Conservation (phyloP, 2,329 filamentous ascomycete genomes). For the Sclerotinia subarctica region DNA sequence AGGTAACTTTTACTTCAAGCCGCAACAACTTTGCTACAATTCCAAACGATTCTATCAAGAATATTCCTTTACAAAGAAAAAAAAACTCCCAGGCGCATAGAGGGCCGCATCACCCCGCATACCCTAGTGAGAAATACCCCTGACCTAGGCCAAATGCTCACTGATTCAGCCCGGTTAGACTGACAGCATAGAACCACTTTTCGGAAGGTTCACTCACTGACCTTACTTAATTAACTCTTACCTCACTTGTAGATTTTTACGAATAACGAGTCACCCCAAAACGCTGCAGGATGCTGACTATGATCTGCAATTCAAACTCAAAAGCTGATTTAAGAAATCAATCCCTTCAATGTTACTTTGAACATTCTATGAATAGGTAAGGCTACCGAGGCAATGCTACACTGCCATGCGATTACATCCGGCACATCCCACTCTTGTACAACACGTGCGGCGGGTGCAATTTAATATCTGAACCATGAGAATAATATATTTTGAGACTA, state of each 20-base stretch:
- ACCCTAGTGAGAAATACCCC: background rate
- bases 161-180: background rate
- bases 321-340: background rate
- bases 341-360: background rate
- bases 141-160: background rate
- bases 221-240: too few relatives aligned
- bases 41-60: background rate
- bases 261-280: background rate
- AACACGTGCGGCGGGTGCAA: background rate
- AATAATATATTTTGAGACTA: background rate
- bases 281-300: background rate
- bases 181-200: background rate
- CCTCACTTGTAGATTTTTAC: background rate
- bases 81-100: background rate
- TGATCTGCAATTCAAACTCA: background rate
- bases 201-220: background rate
- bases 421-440: background rate
- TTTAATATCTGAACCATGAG: background rate
- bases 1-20: too few relatives aligned
- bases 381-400: background rate
- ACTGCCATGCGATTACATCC: background rate
- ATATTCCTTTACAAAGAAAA: background rate
- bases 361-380: background rate
- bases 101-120: background rate
- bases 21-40: background rate